phyloP scores from a whole-genome alignment of 1,139 yeast species.

The Blastobotrys petasosporus region DNA sequence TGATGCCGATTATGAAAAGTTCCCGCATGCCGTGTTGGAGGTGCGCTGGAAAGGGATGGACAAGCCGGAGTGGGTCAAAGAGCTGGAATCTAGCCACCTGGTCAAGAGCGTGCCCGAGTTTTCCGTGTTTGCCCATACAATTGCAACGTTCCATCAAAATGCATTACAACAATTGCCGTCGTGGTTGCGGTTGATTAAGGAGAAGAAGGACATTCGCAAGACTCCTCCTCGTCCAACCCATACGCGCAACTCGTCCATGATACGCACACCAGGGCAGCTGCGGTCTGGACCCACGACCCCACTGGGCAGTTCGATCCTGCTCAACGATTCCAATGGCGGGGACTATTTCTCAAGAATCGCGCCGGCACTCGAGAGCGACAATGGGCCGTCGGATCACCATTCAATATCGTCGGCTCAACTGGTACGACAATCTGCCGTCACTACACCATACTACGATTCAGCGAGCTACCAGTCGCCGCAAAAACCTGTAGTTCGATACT shows the following conservation, averaged over 20 bases:
- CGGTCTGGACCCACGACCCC: slow-evolving; percentile 13
- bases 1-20: slow-evolving; percentile 17
- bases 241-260: slow-evolving; percentile 9
- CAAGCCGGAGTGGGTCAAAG: slow-evolving; percentile 36
- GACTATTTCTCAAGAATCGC: background rate
- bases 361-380: slow-evolving; percentile 6
- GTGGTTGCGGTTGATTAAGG: slow-evolving; percentile 33
- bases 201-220: slow-evolving; percentile 31
- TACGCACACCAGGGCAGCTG: slow-evolving; percentile 12
- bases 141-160: slow-evolving; percentile 29
- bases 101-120: slow-evolving; percentile 34
- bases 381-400: slow-evolving; percentile 6
- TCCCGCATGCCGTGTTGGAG: slow-evolving; percentile 46
- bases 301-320: slow-evolving; percentile 9
- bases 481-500: slow-evolving; percentile 44
- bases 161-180: slow-evolving; percentile 29
- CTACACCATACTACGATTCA: slow-evolving; percentile 11
- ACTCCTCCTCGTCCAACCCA: slow-evolving; percentile 10
- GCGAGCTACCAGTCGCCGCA: slow-evolving; percentile 22
- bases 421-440: slow-evolving; percentile 3
- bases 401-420: slow-evolving; percentile 7
- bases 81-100: slow-evolving; percentile 32
- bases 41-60: slow-evolving; percentile 40
- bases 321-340: slow-evolving; percentile 6
- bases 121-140: slow-evolving; percentile 34